Evolutionary conservation across 139 green algal genomes (phyloP).

Genomic region (Tetradesmus lagerheimii): DNA sequence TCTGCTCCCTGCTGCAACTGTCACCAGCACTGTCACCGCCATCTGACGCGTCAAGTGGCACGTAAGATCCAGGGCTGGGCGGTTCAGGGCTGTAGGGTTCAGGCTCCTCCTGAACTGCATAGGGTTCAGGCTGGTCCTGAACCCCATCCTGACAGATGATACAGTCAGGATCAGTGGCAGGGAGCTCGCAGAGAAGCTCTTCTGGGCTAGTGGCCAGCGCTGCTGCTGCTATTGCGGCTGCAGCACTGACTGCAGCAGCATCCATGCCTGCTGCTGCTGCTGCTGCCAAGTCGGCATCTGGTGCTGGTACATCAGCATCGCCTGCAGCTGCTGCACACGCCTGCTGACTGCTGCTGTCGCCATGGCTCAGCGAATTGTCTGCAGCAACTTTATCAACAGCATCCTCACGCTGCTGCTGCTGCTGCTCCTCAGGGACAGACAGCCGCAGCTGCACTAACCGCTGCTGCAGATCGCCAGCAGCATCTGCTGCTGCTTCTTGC

Average conservation of each 20-base stretch:
- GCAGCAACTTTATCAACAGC: neutral
- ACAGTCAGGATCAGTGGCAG: neutral
- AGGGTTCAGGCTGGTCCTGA: neutral
- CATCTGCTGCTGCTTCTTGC: neutral
- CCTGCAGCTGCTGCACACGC: neutral
- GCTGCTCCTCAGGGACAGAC: neutral
- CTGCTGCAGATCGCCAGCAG: neutral
- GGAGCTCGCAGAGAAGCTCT: neutral
- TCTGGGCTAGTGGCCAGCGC: neutral
- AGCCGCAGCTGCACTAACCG: neutral
- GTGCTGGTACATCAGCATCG: neutral
- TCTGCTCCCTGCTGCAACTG: neutral
- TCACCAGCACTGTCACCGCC: neutral
- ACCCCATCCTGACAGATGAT: neutral
- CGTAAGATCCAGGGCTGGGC: neutral
- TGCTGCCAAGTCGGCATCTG: neutral
- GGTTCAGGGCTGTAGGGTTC: neutral
- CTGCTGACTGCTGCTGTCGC: too few species aligned
- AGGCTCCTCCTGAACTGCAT: neutral
- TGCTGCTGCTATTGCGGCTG: conserved; percentile 19
- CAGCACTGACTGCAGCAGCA: neutral
- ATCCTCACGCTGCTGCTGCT: neutral
- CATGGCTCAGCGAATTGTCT: neutral
- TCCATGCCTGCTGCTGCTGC: conserved; percentile 16
- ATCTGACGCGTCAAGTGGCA: neutral